Percentiles rank a stretch among this genome's conserved stretches.
These are phyloP conservation scores for Botrytis fabae DNA, from an alignment of 2,329 filamentous ascomycete genomes.

Conservation along the genomic window DNA sequence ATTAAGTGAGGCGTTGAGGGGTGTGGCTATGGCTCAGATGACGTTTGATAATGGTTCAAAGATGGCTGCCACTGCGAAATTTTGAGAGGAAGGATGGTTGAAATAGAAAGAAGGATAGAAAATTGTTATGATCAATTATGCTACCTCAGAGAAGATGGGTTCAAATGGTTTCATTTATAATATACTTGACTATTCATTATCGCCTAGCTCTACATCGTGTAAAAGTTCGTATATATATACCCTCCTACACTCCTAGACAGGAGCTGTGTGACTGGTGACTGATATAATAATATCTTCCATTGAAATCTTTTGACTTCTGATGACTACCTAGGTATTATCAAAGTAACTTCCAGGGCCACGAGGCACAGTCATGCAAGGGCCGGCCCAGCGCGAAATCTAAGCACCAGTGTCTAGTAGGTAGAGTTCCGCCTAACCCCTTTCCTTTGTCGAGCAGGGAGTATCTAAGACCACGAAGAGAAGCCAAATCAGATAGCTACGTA, in stretches of 20 bases:
- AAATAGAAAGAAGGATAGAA: background rate
- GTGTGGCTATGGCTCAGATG: conserved; percentile 8
- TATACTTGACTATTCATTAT: background rate
- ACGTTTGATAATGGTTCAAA: conserved; percentile 15
- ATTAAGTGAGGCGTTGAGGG: conserved; percentile 9
- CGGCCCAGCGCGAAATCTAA: background rate
- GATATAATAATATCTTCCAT: background rate
- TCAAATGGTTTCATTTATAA: background rate
- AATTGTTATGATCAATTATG: background rate
- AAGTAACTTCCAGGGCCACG: background rate
- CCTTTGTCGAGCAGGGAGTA: background rate
- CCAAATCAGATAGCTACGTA: background rate
- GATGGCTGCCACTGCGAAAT: background rate
- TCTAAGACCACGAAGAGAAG: background rate
- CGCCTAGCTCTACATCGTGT: background rate
- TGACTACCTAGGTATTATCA: background rate
- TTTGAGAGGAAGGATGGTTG: background rate
- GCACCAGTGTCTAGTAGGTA: background rate
- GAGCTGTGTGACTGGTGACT: background rate
- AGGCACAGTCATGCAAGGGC: background rate
- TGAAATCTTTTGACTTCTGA: conserved; percentile 5
- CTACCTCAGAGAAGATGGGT: too few species aligned
- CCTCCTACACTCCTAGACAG: background rate
- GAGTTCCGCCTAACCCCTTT: background rate
- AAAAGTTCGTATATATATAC: background rate